A percentile compares a stretch with the other conserved stretches of the same genome.
phyloP scores from a whole-genome alignment of 805 yeast species.

The Metschnikowia peoriensis region DNA sequence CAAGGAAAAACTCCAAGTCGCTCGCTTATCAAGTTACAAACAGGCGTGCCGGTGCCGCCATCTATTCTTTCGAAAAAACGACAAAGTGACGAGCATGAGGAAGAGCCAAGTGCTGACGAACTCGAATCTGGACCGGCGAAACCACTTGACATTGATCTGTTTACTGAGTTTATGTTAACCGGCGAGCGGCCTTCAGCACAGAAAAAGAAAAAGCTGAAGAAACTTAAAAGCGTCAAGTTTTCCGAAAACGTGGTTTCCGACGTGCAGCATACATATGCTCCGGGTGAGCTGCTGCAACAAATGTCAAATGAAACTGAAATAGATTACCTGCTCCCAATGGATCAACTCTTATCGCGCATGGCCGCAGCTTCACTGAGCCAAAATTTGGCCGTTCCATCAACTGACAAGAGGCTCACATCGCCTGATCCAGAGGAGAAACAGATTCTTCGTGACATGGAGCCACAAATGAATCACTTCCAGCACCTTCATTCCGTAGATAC shows the following conservation, averaged over 20 bases:
- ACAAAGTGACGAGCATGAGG: conserved; percentile 43
- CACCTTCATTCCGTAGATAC: conserved; percentile 74
- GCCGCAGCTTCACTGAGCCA: conserved; percentile 16
- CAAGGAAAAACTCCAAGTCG: conserved; percentile 54
- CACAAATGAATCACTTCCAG: conserved; percentile 65
- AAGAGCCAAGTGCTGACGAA: conserved; percentile 16
- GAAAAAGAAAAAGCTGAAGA: conserved; percentile 42
- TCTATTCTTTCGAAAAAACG: conserved; percentile 69
- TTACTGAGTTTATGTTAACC: conserved; percentile 78
- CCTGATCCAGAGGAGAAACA: conserved; percentile 65
- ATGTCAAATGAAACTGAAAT: conserved; percentile 27
- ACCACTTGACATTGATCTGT: conserved; percentile 77
- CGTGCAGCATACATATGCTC: conserved; percentile 26
- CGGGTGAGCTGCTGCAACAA: conserved; percentile 11
- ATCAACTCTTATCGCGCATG: conserved; percentile 56
- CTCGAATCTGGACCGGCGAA: conserved; percentile 9
- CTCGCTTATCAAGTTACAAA: conserved; percentile 48
- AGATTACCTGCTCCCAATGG: conserved; percentile 75
- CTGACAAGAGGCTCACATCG: conserved; percentile 14
- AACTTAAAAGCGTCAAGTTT: conserved; percentile 65
- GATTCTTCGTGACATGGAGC: conserved; percentile 70
- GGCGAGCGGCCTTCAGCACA: conserved; percentile 61
- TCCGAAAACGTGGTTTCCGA: conserved; percentile 61
- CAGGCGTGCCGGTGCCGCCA: conserved; percentile 76
- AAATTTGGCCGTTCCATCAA: conserved; percentile 12